These are phyloP conservation scores for Hansfordia pulvinata DNA, from an alignment of 2,329 filamentous ascomycete species.

Conservation along the genomic window DNA sequence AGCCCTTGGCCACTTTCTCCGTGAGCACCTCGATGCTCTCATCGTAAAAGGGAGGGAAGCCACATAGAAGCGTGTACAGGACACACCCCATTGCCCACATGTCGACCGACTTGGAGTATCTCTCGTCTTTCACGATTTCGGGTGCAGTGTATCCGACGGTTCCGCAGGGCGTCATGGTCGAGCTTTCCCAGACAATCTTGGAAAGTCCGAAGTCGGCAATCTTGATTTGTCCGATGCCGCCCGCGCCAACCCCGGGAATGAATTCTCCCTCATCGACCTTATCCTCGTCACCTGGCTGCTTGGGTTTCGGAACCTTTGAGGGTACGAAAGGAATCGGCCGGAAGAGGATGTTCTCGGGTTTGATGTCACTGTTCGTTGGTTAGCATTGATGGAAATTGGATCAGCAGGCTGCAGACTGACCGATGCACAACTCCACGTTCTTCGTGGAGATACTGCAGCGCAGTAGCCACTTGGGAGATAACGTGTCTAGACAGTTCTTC, in stretches of 20 bases:
- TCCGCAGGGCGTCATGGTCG: slow-evolving; percentile 98
- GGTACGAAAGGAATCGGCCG: slow-evolving; percentile 74
- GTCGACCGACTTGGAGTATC: slow-evolving; percentile 96
- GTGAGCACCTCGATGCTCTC: slow-evolving; percentile 95
- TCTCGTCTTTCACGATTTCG: slow-evolving; percentile 97
- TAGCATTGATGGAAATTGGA: slow-evolving; percentile 4
- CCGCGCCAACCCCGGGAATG: slow-evolving; percentile 63
- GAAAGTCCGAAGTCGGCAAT: slow-evolving; percentile 96
- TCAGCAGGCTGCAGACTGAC: slow-evolving; percentile 36
- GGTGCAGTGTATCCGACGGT: slow-evolving; percentile 97
- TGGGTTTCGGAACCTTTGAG: slow-evolving; percentile 67
- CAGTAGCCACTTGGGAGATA: slow-evolving; percentile 88
- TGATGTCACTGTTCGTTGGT: slow-evolving; percentile 63
- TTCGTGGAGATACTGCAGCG: slow-evolving; percentile 86
- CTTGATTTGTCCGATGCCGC: slow-evolving; percentile 90
- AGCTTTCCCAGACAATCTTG: slow-evolving; percentile 95
- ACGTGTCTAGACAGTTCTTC: slow-evolving; percentile 91
- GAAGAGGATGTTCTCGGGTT: slow-evolving; percentile 94
- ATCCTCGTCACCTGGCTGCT: slow-evolving; percentile 81
- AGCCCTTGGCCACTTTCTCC: slow-evolving; percentile 91
- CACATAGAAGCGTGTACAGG: slow-evolving; percentile 89
- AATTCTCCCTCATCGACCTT: slow-evolving; percentile 97
- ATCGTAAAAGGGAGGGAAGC: slow-evolving; percentile 97
- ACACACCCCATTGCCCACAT: slow-evolving; percentile 99
- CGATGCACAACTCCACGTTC: slow-evolving; percentile 92